Base-by-base conservation (phyloP, 192 early-diverging fungal genomes). In the Kickxella alabastrina region DNA sequence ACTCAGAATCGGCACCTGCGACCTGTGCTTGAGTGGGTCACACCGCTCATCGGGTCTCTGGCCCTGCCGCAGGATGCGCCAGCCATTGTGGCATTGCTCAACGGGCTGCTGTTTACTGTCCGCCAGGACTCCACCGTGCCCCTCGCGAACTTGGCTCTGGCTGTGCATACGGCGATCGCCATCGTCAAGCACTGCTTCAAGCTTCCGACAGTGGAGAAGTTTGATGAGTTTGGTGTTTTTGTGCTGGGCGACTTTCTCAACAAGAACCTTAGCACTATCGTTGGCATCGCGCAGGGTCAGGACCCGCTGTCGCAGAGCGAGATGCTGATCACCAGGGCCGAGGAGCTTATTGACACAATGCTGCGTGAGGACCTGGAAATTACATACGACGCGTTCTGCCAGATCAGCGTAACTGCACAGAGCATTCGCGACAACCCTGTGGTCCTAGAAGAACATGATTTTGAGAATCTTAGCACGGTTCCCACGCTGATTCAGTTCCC, bases 31-130 rank as follows among this genome's bases (percentile, higher is more conserved):
- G 72, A 68, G 8, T 75, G 72, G 72, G 58, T 75, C 5, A 65
- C 57, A 25, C 72, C 72, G 18, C 68, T 75, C 42, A 52, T 75
- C 25, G 57, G 34, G 17, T 75, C 72, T 10, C 49, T 75, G 46
- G 27, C 37, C 6, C 32, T 75, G 21, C 65, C 72, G 0, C 18
- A 41, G 0, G 65, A 75, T 22, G 13, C 46, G 22, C 44, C 45
- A 6, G 60, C 60, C 0, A 22, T 75, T 8, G 52, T 50, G 1
- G 49, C 49, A n/a, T 31, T 75, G 36, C 52, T 75, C 6, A 38
- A 39, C 4, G 52, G 44, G 34, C 59, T 68, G 19, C 25, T 75
- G 31, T 43, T 59, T 28, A 37, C 29, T 2, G 43, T 75, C 13
- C 56, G 56, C 12, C n/a, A 45, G 4, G 43, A 63, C 26, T 19